phyloP scores from a whole-genome alignment of 2,329 filamentous ascomycete genomes.

The Pyricularia pennisetigena region DNA sequence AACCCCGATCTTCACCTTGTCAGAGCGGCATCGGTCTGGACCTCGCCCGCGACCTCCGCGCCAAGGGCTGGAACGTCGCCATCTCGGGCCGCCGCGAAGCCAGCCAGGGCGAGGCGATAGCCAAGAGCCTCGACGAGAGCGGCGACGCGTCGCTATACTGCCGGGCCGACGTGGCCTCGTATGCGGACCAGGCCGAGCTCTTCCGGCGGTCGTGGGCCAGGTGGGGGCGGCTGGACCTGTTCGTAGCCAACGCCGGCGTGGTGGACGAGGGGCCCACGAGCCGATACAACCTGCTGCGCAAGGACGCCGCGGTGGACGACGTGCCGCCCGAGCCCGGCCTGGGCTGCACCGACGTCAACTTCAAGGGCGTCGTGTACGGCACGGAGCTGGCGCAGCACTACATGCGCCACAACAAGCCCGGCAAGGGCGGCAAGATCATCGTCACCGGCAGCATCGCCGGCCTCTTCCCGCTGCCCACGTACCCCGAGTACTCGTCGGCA shows the following conservation, averaged over 20 bases:
- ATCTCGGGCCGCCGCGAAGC: slow-evolving; percentile 5
- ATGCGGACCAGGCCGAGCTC: slow-evolving; percentile 29
- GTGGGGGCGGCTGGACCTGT: slow-evolving; percentile 34
- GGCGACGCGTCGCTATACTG: slow-evolving; percentile 29
- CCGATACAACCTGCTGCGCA: slow-evolving; percentile 22
- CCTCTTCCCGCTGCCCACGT: slow-evolving; percentile 30
- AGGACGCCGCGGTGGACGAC: slow-evolving; percentile 5
- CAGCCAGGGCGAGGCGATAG: slow-evolving; percentile 8
- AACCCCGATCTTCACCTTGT: too few relatives aligned
- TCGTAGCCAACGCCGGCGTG: slow-evolving; percentile 41
- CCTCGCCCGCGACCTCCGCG: slow-evolving; percentile 7
- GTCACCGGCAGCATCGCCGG: slow-evolving; percentile 32
- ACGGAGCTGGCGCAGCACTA: slow-evolving; percentile 39
- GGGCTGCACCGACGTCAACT: slow-evolving; percentile 35
- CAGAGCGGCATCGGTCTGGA: slow-evolving; percentile 1
- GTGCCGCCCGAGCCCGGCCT: slow-evolving; percentile 27
- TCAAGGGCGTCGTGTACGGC: slow-evolving; percentile 40
- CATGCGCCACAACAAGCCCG: slow-evolving; percentile 37
- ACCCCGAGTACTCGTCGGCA: slow-evolving; percentile 39
- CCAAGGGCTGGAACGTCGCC: slow-evolving; percentile 7
- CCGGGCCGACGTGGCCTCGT: slow-evolving; percentile 32
- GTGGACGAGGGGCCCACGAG: slow-evolving; percentile 31
- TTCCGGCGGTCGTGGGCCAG: slow-evolving; percentile 31
- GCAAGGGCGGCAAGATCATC: slow-evolving; percentile 15
- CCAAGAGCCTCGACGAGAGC: slow-evolving; percentile 4